Evolutionary conservation across 2,329 filamentous ascomycete genomes (phyloP), one percentile per base, ranked within the genome.

Genomic region (Aspergillus caelatus): DNA sequence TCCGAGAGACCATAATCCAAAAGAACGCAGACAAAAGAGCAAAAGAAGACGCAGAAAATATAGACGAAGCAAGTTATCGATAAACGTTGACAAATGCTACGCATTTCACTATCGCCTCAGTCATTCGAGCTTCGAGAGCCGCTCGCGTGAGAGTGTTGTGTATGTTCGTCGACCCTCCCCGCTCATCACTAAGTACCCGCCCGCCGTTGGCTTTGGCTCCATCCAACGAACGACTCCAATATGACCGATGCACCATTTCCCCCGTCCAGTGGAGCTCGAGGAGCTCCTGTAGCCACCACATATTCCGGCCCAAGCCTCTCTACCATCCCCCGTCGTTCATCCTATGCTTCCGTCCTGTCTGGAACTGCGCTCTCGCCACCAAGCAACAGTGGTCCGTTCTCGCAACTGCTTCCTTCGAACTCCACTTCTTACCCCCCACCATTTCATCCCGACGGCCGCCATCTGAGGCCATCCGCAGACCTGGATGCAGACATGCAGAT

Each of bases 301-400:
- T 76, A 75, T 70, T 68, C 75, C 46, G 66, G 65, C 57, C 66
- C 73, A 59, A 75, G 73, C 68, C 72, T 78, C 69, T 75, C 79
- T 60, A 77, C 79, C 54, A 73, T 77, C 66, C 80, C 79, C 70
- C 82, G 85, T 73, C 81, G 86, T 68, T 85, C 84, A 48, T 89
- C 87, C 58, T 88, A 88, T 78, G 86, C 87, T 70, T 88, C 86
- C 30, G 85, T 88, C 63, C 82, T 86, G 62, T 84, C 85, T 59
- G 86, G 85, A 56, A 81, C 80, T 68, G 77, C 79, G 60, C 63
- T 76, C 65, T 77, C 76, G 61, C 73, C 75, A 48, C 75, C 76
- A 69, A 74, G 74, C 66, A 73, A 73, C 74, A 71, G 75, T 58
- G 79, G 78, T 68, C 82, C 80, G 65, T 85, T 85, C 71, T 84